Evolutionary conservation across 805 yeast genomes (phyloP), one percentile per base, ranked within the genome.

Genomic region (Scheffersomyces stipitis): DNA sequence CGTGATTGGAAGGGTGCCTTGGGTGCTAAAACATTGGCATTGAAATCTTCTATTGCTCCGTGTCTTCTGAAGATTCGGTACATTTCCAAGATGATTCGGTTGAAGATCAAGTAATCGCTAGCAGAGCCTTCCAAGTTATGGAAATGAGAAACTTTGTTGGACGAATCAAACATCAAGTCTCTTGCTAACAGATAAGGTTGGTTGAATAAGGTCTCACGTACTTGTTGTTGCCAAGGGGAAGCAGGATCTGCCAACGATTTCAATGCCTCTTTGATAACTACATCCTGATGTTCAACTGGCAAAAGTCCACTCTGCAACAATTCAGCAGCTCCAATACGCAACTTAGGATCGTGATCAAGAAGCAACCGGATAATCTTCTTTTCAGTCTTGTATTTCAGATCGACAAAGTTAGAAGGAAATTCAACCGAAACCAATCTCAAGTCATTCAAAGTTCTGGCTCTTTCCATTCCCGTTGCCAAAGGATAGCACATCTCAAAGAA

Each of bases 181-280:
- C 83, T 81, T 0, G 96, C 96, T 41, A 86, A 71, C 58, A 83
- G 82, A 50, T 88, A 83, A 0, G 96, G 89, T 49, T 87, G 95
- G 12, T 85, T 73, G 58, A 93, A 93, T 24, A 93, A 64, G 0
- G 93, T 84, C 36, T 83, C 85, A 52, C 96, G 75, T 0, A 93
- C 96, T 57, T 89, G 95, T 45, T 81, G 86, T 46, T 90, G 93
- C 95, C 96, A 89, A 1, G 96, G 90, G 0, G 96, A 86, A 0
- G 93, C 80, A 0, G 96, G 91, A 56, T 89, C 90, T 0, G 96
- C 84, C 40, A 93, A 62, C 18, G 89, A 86, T 46, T 81, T 80
- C 45, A 93, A 67, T 0, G 96, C 96, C 52, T 89, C 96, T 52
- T 86, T 84, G 41, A 93, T 85, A 8, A 88, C 76, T 52, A 86